These are phyloP conservation scores for Phytophthora megakarya DNA, from an alignment of 352 stramenopile genomes.

Conservation along the genomic window DNA sequence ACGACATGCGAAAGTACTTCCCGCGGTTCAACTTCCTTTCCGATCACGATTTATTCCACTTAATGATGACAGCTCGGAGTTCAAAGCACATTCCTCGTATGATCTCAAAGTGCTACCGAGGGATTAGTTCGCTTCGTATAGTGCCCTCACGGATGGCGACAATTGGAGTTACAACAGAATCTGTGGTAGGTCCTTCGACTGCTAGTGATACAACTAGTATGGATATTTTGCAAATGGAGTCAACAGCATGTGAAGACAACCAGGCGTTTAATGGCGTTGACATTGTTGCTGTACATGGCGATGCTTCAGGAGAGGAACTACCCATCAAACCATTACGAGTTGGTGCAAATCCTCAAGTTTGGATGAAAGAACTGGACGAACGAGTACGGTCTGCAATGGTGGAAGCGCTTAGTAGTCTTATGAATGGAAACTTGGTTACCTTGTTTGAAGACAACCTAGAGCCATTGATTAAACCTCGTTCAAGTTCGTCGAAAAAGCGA, in stretches of 20 bases:
- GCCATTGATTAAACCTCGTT: conserved; percentile 30
- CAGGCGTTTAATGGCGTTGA: conserved; percentile 29
- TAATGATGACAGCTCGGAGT: conserved; percentile 53
- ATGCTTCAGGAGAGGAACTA: conserved; percentile 36
- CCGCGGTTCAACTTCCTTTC: conserved; percentile 70
- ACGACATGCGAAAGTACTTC: conserved; percentile 65
- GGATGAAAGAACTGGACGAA: conserved; percentile 67
- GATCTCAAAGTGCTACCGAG: conserved; percentile 59
- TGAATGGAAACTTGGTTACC: conserved; percentile 44
- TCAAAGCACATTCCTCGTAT: conserved; percentile 39
- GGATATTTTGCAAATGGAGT: neutral
- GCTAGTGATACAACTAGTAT: neutral
- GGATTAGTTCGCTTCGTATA: conserved; percentile 44
- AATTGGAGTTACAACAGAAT: neutral
- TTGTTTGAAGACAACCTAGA: conserved; percentile 59
- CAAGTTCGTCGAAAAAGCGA: conserved; percentile 16
- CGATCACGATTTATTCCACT: conserved; percentile 59
- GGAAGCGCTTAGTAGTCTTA: conserved; percentile 36
- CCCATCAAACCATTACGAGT: conserved; percentile 48
- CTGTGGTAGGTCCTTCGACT: neutral
- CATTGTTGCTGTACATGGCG: conserved; percentile 48
- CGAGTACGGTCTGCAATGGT: conserved; percentile 45
- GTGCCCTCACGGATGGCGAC: conserved; percentile 10
- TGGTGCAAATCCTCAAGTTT: conserved; percentile 56
- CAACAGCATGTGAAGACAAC: neutral